Evolutionary conservation across 2,329 filamentous ascomycete species (phyloP).

Genomic region (Lasiodiplodia sp.): DNA sequence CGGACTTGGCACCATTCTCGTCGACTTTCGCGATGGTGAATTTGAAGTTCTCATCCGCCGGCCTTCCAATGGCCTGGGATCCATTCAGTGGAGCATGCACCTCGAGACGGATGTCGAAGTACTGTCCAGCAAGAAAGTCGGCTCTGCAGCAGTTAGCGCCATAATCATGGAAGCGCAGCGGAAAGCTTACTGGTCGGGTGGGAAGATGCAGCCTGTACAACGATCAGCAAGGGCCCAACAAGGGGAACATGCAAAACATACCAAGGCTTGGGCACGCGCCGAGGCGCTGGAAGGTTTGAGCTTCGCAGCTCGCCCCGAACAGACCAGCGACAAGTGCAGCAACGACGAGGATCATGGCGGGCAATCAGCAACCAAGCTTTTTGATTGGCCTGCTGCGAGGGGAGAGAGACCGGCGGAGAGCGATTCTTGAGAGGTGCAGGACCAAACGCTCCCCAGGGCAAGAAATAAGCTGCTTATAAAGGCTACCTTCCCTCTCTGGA

Average conservation of each 20-base stretch:
- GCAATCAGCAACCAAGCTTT: background rate
- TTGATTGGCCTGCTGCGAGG: conserved; percentile 11
- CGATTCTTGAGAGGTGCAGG: conserved; percentile 3
- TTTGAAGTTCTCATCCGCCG: conserved; percentile 77
- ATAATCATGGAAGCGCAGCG: background rate
- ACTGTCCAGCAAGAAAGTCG: conserved; percentile 84
- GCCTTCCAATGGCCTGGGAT: conserved; percentile 74
- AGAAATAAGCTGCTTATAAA: conserved; percentile 16
- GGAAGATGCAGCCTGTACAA: conserved; percentile 57
- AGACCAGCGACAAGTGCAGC: conserved; percentile 22
- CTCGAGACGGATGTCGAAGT: conserved; percentile 83
- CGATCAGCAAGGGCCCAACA: conserved; percentile 33
- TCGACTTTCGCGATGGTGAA: conserved; percentile 75
- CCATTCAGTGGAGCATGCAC: conserved; percentile 82
- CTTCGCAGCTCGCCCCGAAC: conserved; percentile 36
- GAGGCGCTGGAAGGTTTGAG: conserved; percentile 64
- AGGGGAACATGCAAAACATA: conserved; percentile 33
- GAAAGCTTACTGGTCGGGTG: conserved; percentile 61
- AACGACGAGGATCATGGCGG: conserved; percentile 7
- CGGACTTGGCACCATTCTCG: conserved; percentile 46
- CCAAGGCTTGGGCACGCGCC: conserved; percentile 64
- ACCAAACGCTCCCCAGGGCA: background rate
- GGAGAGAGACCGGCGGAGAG: background rate
- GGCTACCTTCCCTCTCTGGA: background rate
- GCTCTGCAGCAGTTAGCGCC: conserved; percentile 53